Evolutionary conservation across 1,139 yeast genomes (phyloP), one percentile per base, ranked within the genome.

Genomic region (Yamadazyma trypodendri): DNA sequence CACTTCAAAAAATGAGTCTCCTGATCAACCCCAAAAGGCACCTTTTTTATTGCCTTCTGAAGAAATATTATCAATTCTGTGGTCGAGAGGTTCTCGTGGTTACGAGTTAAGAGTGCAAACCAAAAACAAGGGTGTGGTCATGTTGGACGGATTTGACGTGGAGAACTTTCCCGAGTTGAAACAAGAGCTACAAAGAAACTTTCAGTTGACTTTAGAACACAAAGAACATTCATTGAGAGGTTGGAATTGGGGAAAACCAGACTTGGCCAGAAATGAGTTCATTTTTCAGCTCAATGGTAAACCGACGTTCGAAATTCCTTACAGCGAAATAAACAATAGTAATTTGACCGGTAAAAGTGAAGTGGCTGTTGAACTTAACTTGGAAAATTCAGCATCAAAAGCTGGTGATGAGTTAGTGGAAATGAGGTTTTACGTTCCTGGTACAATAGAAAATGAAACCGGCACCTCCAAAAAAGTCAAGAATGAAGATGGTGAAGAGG

Each of bases 191-290:
- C 90, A 85, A 54, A 74, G 90, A 50, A 78, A 85, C 54, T 88
- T 89, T 62, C 72, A 65, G 40, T 69, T 87, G 36, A 75, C 76
- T 37, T 71, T 94, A 45, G 97, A 92, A 51, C 83, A 77, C 46
- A 79, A 75, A 52, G 97, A 92, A 53, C 98, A 92, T 60, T 85
- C 97, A 5, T 68, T 92, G 50, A 79, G 97, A 63, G 99, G 99
- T 29, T 92, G 98, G 98, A 92, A 92, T 61, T 92, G 98, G 98
- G 99, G 99, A 39, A 81, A 83, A 46, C 75, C 92, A 9, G 96
- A 90, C 58, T 78, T 94, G 60, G 96, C 95, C 11, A 79, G 96
- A 56, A 87, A 89, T 51, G 98, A 92, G 59, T 70, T 92, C 62
- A 77, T 88, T 23, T 90, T 94, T 63, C 81, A 82, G 40, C 82